Base-by-base conservation (phyloP, 2,329 filamentous ascomycete species). In the Verruconis gallopava region DNA sequence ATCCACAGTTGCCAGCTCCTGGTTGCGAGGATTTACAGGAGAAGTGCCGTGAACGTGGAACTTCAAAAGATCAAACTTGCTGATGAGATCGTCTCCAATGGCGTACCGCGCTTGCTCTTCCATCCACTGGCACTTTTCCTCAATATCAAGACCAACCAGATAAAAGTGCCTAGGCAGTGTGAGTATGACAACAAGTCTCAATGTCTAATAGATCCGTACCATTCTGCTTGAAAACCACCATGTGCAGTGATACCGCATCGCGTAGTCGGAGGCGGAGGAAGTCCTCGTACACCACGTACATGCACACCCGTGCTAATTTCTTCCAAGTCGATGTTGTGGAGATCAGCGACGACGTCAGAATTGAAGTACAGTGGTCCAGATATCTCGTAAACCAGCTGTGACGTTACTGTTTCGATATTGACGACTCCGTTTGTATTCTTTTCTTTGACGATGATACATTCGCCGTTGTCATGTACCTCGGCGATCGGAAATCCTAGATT, bases 401-500 rank as follows among this genome's bases (percentile, higher is more conserved):
- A 22, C 5, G 41, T 30, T 6, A 43, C 41, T n/a, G 41, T 43
- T 13, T 28, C 41, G 19, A 50, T 25, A 22, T 44, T 37, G n/a
- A 46, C 44, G 12, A 42, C 17, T 3, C 53, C 54, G 6, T 42
- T 48, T 4, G 42, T 41, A 28, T 34, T 37, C 5, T 58, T 54
- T 40, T 67, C 62, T 47, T 67, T 68, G 14, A 62, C 63, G 50
- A 68, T 66, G 15, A 64, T 52, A 9, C 61, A 61, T 30, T 57
- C 49, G 4, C 65, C 65, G 17, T 59, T 53, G 0, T 49, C 45
- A 13, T 60, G 58, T 34, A 68, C 65, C 46, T 67, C 65, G 3
- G 63, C 65, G 37, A 68, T 67, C 1, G 64, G 64, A 45, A 60
- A 67, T 21, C 63, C 65, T 14, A 64, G 64, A 40, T 69, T 61